Evolutionary conservation across 2,329 filamentous ascomycete genomes (phyloP), one percentile per base, ranked within the genome.

Genomic region (Cordyceps cicadae): DNA sequence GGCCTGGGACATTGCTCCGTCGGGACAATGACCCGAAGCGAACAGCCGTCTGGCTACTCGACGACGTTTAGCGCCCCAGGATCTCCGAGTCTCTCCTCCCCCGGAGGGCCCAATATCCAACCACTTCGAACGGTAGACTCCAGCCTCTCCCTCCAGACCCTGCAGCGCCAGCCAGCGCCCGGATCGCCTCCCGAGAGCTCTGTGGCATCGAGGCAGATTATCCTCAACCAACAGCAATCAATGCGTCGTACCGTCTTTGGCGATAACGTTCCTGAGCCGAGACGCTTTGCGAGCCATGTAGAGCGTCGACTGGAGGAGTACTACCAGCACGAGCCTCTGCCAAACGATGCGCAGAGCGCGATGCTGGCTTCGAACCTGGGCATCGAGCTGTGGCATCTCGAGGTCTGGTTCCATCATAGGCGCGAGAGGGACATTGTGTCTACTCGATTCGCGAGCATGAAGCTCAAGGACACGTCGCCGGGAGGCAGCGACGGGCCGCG

Each of bases 371-470:
- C 81, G 0, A 83, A 79, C 46, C 69, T 83, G 2, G 79, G 79
- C 15, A 77, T 82, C 26, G 79, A 83, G 60, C 74, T 76, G 3
- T 70, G 73, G 53, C 78, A 83, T 63, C 74, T 84, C 32, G 75
- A 81, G 61, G 75, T 81, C 59, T 84, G 81, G 81, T 83, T 83
- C 66, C 76, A 80, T 62, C 78, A 82, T 62, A 77, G 80, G 21
- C 75, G 79, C 34, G 76, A 82, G 54, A 76, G 76, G 54, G 79
- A 82, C 63, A 69, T 74, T 19, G 75, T 79, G 37, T 72, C 72
- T 2, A 72, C 74, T 63, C 77, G 76, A 53, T 70, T 82, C 6
- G 77, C 78, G 41, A 75, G 70, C 43, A 72, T 82, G 24, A 74
- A 70, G 49, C 71, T 77, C 43, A 74, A 74, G 21, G 74, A 77